Base-by-base conservation (phyloP, 2,329 filamentous ascomycete genomes). In the Ascochyta koolunga region DNA sequence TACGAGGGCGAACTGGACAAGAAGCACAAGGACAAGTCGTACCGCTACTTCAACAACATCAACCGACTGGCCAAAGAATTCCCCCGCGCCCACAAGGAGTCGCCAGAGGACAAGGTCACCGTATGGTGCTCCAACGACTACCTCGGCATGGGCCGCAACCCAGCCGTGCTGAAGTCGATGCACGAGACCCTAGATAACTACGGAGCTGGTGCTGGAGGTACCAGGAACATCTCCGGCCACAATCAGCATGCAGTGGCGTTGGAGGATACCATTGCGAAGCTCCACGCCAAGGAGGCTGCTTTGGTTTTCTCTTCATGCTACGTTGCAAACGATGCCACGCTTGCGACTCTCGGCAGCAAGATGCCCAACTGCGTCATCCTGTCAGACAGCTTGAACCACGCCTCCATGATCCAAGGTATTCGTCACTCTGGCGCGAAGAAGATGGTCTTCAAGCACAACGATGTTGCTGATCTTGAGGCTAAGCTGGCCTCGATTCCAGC, bases 31-130 rank as follows among this genome's bases (percentile, higher is more conserved):
- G 95, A 99, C 83, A 98, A 97, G 81, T 97, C 93, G 46, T 99
- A 99, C 81, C 91, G 95, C 72, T 98, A 98, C 82, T 99, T 99
- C 83, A 99, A 99, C 84, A 99, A 99, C 82, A 99, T 99, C 86
- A 99, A 99, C 73, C 92, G 95, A 31, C 83, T 99, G 57, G 95
- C 95, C 63, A 91, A 95, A 79, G 91, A 98, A 62, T 99, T 99
- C 60, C 95, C 95, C 25, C 90, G 90, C 61, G 95, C 95, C 39
- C 95, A 99, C 77, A 96, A 96, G 83, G 84, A 90, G 15, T 86
- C 83, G 54, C 85, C 86, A 70, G 88, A 93, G 55, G 91, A 97
- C 63, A 86, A 86, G 47, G 95, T 99, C 53, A 96, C 93, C 1
- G 95, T 99, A 21, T 99, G 95, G 95, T 99, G 95, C 82, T 96